Evolutionary conservation across 2,329 filamentous ascomycete species (phyloP).

Genomic region (Teratosphaeria epicoccoides): DNA sequence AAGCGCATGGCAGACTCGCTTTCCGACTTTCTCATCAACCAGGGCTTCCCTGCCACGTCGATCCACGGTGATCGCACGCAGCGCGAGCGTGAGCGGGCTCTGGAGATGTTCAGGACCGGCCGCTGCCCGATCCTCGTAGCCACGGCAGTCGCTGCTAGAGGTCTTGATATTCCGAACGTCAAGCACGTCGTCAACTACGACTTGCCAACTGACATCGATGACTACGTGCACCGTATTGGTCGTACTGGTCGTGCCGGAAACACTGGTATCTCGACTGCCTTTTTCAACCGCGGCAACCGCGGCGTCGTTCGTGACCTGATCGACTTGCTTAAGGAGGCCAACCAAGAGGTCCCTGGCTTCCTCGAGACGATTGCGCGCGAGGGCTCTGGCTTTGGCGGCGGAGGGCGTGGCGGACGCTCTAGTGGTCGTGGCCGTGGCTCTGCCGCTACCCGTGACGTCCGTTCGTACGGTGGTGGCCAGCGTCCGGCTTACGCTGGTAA

Average conservation of each 20-base stretch:
- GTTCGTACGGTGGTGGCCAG: constrained; percentile 41
- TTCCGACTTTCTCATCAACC: constrained; percentile 97
- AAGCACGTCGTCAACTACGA: constrained; percentile 99
- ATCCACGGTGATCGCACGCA: constrained; percentile 98
- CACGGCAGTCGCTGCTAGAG: constrained; percentile 82
- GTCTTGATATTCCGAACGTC: constrained; percentile 79
- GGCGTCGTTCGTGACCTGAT: constrained; percentile 93
- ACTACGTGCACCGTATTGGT: constrained; percentile 98
- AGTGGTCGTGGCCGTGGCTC: constrained; percentile 61
- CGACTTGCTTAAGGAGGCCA: constrained; percentile 96
- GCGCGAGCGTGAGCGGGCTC: constrained; percentile 93
- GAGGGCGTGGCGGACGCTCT: constrained; percentile 50
- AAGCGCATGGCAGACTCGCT: constrained; percentile 99
- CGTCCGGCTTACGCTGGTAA: constrained; percentile 53
- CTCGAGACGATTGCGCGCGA: constrained; percentile 96
- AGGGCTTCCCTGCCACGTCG: constrained; percentile 94
- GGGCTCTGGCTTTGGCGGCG: constrained; percentile 68
- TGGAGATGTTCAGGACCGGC: constrained; percentile 94
- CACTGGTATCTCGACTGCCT: constrained; percentile 94
- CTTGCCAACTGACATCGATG: constrained; percentile 95
- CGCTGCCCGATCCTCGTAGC: constrained; percentile 95
- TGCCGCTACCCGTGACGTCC: constrained; percentile 74
- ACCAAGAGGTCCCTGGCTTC: constrained; percentile 91
- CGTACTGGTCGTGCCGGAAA: constrained; percentile 99
- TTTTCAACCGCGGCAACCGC: constrained; percentile 99